Conservation (phyloP, 257 asterid genomes). For the Fraxinus cuspidata region DNA sequence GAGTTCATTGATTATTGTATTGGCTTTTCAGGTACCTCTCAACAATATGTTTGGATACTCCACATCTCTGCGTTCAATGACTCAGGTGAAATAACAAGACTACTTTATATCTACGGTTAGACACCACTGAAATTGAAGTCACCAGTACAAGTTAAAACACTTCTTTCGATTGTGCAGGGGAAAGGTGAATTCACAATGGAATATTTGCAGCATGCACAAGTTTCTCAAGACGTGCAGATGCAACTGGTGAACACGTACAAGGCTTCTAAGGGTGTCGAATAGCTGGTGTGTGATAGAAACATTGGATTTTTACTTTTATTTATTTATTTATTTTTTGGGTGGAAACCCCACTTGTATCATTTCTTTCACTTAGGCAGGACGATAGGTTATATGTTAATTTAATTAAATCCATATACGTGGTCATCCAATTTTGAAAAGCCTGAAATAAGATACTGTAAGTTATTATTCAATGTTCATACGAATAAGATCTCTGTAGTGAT, state of each 20-base stretch:
- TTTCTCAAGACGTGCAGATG: conserved; percentile 80
- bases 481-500: conserved; percentile 18
- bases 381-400: conserved; percentile 15
- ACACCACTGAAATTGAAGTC: not conserved
- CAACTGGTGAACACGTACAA: conserved; percentile 73
- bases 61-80: conserved; percentile 97
- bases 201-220: conserved; percentile 76
- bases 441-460: conserved; percentile 10
- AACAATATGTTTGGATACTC: conserved; percentile 98
- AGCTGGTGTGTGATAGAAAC: conserved; percentile 24
- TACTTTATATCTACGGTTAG: not conserved
- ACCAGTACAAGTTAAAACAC: not conserved
- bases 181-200: conserved; percentile 99
- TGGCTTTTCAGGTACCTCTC: conserved; percentile 83
- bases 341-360: not conserved
- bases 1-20: not conserved
- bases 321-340: not conserved
- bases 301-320: not conserved
- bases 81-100: conserved; percentile 62
- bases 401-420: conserved; percentile 22
- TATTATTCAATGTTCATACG: not conserved
- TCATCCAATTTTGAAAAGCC: conserved; percentile 35
- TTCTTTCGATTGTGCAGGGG: conserved; percentile 50
- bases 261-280: conserved; percentile 56
- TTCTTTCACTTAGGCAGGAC: conserved; percentile 20